phyloP scores from a whole-genome alignment of 2,329 filamentous ascomycete species.

The Nigrospora osmanthi region DNA sequence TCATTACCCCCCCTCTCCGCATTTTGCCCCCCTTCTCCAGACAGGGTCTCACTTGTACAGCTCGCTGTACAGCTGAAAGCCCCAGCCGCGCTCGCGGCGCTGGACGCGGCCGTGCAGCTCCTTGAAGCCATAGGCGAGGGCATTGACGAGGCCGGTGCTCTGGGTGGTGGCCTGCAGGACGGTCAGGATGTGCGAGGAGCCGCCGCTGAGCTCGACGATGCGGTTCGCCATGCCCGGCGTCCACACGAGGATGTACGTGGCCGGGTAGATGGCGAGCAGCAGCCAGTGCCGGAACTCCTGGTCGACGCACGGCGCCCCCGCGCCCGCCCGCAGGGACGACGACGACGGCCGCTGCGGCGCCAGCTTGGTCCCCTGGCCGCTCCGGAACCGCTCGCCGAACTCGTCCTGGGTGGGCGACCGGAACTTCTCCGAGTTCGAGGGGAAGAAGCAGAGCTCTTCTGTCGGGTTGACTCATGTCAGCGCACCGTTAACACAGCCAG shows the following conservation, averaged over 20 bases:
- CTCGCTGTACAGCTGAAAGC: too few relatives aligned
- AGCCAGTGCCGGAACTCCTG: constrained; percentile 6
- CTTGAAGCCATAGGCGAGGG: constrained; percentile 6
- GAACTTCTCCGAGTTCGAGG: too few relatives aligned
- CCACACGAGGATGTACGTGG: constrained; percentile 7
- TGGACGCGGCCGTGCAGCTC: constrained; percentile 3
- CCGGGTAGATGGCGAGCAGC: constrained; percentile 4
- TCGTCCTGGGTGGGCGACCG: background rate
- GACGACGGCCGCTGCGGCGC: too few relatives aligned
- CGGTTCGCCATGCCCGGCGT: constrained; percentile 6
- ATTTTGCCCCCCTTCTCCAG: too few relatives aligned
- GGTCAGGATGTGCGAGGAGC: background rate
- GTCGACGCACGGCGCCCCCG: background rate
- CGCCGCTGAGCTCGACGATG: constrained; percentile 4
- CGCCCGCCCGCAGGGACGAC: too few relatives aligned
- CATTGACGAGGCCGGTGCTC: constrained; percentile 5
- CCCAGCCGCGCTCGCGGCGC: too few relatives aligned
- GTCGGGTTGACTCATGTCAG: too few relatives aligned
- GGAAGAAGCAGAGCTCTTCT: too few relatives aligned
- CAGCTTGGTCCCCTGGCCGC: too few relatives aligned
- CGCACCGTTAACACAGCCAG: too few relatives aligned
- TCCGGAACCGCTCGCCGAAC: background rate
- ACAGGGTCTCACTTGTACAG: too few relatives aligned
- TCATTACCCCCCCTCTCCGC: too few relatives aligned
- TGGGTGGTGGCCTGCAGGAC: constrained; percentile 6